phyloP scores from a whole-genome alignment of 805 yeast genomes.

The Metschnikowia matae region DNA sequence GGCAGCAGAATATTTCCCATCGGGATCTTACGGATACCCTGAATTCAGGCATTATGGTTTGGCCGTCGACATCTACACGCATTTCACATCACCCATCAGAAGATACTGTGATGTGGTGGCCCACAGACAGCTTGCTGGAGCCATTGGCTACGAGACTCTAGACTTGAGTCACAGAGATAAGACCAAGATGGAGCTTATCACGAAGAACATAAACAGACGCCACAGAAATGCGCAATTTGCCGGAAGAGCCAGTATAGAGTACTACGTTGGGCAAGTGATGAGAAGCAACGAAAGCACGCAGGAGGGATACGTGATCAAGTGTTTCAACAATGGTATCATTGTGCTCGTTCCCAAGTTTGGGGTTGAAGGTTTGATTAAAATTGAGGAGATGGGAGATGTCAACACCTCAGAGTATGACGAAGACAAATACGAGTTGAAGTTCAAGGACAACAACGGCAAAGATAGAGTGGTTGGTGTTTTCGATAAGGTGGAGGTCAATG shows the following conservation, averaged over 20 bases:
- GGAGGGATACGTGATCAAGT: slow-evolving; percentile 88
- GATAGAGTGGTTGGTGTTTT: slow-evolving; percentile 62
- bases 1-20: slow-evolving; percentile 96
- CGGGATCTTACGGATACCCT: slow-evolving; percentile 84
- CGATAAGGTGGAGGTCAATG: slow-evolving; percentile 80
- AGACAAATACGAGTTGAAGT: slow-evolving; percentile 64
- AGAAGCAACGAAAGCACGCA: slow-evolving; percentile 74
- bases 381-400: slow-evolving; percentile 69
- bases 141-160: slow-evolving; percentile 86
- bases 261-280: slow-evolving; percentile 97
- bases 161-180: slow-evolving; percentile 84
- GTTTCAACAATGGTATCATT: slow-evolving; percentile 91
- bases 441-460: slow-evolving; percentile 45
- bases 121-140: slow-evolving; percentile 97
- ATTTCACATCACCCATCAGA: slow-evolving; percentile 97
- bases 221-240: slow-evolving; percentile 99
- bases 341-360: slow-evolving; percentile 95
- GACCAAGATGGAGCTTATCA: slow-evolving; percentile 81
- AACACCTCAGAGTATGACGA: slow-evolving; percentile 68
- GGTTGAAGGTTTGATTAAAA: slow-evolving; percentile 85
- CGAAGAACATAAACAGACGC: slow-evolving; percentile 84
- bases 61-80: slow-evolving; percentile 96
- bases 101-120: slow-evolving; percentile 98
- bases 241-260: slow-evolving; percentile 96
- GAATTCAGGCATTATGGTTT: slow-evolving; percentile 96